Evolutionary conservation across 257 asterid species (phyloP).

Genomic region (Anisodus tanguticus): DNA sequence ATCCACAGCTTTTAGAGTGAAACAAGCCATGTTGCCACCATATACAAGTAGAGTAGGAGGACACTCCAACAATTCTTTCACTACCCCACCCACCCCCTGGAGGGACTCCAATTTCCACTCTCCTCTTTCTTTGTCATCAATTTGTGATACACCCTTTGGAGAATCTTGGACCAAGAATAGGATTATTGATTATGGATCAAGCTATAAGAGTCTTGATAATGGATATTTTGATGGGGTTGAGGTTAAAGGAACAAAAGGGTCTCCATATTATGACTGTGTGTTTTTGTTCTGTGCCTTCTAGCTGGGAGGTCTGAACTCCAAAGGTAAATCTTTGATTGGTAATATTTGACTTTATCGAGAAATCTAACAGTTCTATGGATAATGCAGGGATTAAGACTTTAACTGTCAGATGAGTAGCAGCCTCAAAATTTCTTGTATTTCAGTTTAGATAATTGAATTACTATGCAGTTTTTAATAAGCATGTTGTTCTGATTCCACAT

Average conservation of each 20-base stretch:
- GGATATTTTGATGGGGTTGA: background rate
- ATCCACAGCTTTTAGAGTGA: background rate
- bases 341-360: background rate
- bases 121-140: constrained; percentile 19
- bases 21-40: constrained; percentile 35
- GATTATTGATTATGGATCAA: background rate
- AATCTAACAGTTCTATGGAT: background rate
- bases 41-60: background rate
- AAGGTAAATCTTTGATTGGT: too few species aligned
- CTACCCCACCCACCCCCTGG: constrained; percentile 29
- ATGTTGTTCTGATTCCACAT: too few species aligned
- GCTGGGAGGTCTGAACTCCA: too few species aligned
- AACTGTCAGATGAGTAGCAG: background rate
- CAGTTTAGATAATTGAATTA: background rate
- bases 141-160: constrained; percentile 32
- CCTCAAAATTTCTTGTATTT: background rate
- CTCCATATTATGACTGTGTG: background rate
- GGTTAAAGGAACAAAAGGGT: background rate
- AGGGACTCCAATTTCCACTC: constrained; percentile 16
- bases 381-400: background rate
- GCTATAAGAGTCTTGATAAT: background rate
- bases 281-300: constrained; percentile 62
- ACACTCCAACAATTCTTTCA: constrained; percentile 21
- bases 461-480: too few species aligned
- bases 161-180: constrained; percentile 26